Evolutionary conservation across 164 flowering plant genomes (phyloP).

Genomic region (Hamamelis virginiana): DNA sequence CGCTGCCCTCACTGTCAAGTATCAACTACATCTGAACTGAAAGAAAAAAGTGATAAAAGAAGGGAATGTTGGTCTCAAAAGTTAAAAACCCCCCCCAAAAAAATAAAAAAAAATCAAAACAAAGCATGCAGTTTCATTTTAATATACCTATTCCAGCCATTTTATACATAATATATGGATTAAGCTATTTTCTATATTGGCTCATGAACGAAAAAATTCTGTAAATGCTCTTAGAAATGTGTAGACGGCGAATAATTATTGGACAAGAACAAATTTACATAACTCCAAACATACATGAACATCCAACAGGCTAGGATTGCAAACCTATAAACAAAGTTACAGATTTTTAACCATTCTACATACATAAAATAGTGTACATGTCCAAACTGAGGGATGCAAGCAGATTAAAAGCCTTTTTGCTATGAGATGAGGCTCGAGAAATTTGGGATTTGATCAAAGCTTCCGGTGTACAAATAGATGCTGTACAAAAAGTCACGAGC

Average conservation of each 20-base stretch:
- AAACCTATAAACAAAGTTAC: constrained; percentile 22
- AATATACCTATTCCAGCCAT: too few species aligned
- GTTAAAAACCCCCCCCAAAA: too few species aligned
- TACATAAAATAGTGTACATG: constrained; percentile 6
- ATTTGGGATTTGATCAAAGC: constrained; percentile 4
- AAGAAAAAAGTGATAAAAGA: too few species aligned
- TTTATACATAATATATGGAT: too few species aligned
- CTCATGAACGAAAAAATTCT: too few species aligned
- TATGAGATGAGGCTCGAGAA: background rate
- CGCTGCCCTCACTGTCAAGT: too few species aligned
- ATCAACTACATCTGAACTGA: too few species aligned
- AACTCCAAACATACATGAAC: background rate
- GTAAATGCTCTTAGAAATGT: too few species aligned
- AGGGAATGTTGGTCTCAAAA: too few species aligned
- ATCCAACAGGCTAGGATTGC: constrained; percentile 5
- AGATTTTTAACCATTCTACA: constrained; percentile 7
- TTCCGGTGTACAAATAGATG: constrained; percentile 4
- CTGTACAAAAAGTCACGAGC: constrained; percentile 13
- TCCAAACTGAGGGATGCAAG: background rate
- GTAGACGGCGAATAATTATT: background rate
- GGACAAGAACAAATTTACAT: background rate
- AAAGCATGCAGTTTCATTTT: too few species aligned
- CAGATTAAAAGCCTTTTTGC: background rate
- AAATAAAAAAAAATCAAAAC: too few species aligned
- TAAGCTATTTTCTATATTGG: too few species aligned